Conservation (phyloP, 257 asterid species). For the Plectranthus barbatus region DNA sequence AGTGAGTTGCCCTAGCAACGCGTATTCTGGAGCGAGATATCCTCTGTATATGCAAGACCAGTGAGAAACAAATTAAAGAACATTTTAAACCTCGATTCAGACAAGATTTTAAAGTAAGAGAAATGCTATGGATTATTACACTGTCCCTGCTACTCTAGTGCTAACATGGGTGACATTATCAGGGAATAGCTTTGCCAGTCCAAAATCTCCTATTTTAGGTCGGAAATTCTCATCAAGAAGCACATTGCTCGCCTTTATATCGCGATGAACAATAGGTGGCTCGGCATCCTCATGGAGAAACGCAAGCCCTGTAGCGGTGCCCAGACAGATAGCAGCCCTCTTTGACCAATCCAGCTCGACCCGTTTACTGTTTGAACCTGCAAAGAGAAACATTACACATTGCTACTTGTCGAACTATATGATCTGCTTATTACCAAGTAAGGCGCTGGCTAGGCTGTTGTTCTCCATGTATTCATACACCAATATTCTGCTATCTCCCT, state of each 20-base stretch:
- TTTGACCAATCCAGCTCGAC: conserved; percentile 51
- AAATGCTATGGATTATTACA: conserved; percentile 29
- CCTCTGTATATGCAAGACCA: conserved; percentile 34
- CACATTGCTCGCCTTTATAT: conserved; percentile 82
- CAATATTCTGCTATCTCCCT: conserved; percentile 48
- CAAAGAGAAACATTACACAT: not conserved
- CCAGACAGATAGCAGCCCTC: conserved; percentile 66
- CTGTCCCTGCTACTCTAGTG: conserved; percentile 90
- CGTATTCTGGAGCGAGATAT: conserved; percentile 79
- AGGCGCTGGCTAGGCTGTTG: conserved; percentile 68
- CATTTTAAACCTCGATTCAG: not conserved
- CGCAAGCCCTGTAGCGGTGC: conserved; percentile 72
- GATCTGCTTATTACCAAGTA: conserved; percentile 38
- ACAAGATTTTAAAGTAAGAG: not conserved
- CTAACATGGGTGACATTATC: conserved; percentile 84
- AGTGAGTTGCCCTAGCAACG: conserved; percentile 60
- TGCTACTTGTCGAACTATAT: not conserved
- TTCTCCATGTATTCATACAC: conserved; percentile 79
- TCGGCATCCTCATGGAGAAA: conserved; percentile 80
- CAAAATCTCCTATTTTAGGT: conserved; percentile 82
- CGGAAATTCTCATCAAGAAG: conserved; percentile 55
- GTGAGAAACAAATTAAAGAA: not conserved
- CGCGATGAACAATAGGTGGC: conserved; percentile 76
- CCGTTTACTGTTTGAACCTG: conserved; percentile 43
- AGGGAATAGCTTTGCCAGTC: conserved; percentile 83